Conservation (phyloP, 768 basidiomycete species). For the Cantharellus anzutake region DNA sequence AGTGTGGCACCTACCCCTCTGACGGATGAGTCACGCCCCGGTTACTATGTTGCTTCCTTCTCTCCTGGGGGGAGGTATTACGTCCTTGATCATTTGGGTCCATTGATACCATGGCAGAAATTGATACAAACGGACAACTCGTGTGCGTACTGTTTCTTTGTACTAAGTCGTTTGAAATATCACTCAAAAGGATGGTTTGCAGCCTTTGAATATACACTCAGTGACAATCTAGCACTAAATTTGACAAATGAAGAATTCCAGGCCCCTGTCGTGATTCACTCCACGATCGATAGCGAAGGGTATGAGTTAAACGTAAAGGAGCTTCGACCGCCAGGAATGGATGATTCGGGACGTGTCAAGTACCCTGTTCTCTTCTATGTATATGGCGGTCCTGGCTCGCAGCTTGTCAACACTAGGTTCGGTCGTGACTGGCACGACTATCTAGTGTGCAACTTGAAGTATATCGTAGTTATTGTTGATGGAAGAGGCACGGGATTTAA, state of each 20-base stretch:
- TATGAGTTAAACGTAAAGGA: constrained; percentile 83
- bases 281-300: constrained; percentile 62
- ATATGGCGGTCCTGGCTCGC: constrained; percentile 83
- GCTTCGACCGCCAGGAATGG: constrained; percentile 81
- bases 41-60: constrained; percentile 51
- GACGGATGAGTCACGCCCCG: constrained; percentile 20
- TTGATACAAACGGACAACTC: constrained; percentile 37
- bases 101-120: constrained; percentile 73
- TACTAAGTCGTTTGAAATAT: background rate
- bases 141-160: constrained; percentile 17
- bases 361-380: constrained; percentile 83
- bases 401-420: constrained; percentile 51
- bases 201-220: constrained; percentile 43
- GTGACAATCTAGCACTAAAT: constrained; percentile 48
- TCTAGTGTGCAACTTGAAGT: constrained; percentile 60
- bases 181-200: background rate
- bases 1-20: constrained; percentile 11
- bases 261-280: constrained; percentile 44
- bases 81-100: constrained; percentile 59
- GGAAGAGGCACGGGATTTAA: constrained; percentile 88
- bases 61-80: constrained; percentile 80
- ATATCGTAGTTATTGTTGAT: constrained; percentile 76
- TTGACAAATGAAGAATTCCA: constrained; percentile 49
- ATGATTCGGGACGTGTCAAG: constrained; percentile 85
- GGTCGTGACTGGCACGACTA: constrained; percentile 73